Conservation (phyloP, 202 grass and related monocot species). For the Carex arenaria region DNA sequence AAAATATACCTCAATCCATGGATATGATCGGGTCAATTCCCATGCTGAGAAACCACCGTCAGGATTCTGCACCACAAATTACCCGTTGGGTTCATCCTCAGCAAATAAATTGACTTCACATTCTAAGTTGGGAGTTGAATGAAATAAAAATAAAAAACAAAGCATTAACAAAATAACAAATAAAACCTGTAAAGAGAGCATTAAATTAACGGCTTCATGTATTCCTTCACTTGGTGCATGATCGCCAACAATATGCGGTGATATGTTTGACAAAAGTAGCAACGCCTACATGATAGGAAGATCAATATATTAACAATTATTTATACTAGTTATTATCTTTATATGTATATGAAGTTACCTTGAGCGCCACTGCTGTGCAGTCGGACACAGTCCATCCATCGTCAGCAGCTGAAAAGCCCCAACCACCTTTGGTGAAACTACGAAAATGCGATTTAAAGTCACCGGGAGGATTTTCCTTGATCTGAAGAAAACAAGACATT, state of each 20-base stretch:
- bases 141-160: background rate
- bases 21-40: constrained; percentile 57
- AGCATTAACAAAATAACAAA: background rate
- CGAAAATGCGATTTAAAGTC: constrained; percentile 43
- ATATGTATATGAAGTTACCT: constrained; percentile 28
- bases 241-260: constrained; percentile 31
- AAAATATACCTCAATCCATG: constrained; percentile 55
- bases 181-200: constrained; percentile 60
- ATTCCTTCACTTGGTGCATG: constrained; percentile 28
- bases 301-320: background rate
- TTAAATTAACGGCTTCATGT: constrained; percentile 45
- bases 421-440: constrained; percentile 58
- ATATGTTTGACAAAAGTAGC: constrained; percentile 48
- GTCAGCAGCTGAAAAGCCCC: constrained; percentile 53
- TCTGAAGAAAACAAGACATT: too few species aligned
- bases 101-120: background rate
- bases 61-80: constrained; percentile 36
- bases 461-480: constrained; percentile 42
- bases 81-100: too few species aligned
- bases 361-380: constrained; percentile 69
- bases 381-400: constrained; percentile 65
- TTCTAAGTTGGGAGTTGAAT: background rate
- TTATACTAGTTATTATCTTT: background rate
- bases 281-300: constrained; percentile 37
- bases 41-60: constrained; percentile 63